Conservation (phyloP, 148 eudicot species). For the Vaccinium macrocarpon region DNA sequence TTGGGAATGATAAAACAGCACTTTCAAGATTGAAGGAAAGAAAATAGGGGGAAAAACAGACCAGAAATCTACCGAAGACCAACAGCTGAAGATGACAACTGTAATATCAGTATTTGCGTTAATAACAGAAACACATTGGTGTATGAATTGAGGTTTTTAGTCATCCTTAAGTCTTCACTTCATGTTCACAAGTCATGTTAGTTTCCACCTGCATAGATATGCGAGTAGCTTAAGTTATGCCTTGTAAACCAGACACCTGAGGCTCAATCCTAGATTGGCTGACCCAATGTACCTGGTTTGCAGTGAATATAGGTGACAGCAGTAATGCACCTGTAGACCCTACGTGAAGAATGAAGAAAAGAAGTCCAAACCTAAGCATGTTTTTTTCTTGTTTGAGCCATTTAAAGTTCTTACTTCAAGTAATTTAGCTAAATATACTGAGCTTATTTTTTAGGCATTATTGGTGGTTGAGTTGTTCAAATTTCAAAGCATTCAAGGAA, state of each 20-base stretch:
- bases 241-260: background rate
- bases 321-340: background rate
- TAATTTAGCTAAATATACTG: background rate
- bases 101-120: background rate
- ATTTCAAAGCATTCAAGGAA: background rate
- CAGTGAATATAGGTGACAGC: background rate
- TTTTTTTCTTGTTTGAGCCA: background rate
- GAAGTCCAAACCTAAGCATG: background rate
- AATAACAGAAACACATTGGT: background rate
- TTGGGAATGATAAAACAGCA: background rate
- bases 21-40: background rate
- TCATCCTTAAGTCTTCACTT: constrained; percentile 1
- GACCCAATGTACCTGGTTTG: background rate
- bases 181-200: background rate
- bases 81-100: background rate
- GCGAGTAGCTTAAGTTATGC: background rate
- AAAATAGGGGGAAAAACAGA: background rate
- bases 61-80: background rate
- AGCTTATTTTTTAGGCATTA: background rate
- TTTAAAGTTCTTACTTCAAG: background rate
- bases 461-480: background rate
- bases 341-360: background rate
- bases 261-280: background rate
- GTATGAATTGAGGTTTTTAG: background rate
- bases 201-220: background rate